Percentiles rank a stretch among this genome's conserved stretches.
Conservation (phyloP, 116 monocot genomes). For the Iris pallida region DNA sequence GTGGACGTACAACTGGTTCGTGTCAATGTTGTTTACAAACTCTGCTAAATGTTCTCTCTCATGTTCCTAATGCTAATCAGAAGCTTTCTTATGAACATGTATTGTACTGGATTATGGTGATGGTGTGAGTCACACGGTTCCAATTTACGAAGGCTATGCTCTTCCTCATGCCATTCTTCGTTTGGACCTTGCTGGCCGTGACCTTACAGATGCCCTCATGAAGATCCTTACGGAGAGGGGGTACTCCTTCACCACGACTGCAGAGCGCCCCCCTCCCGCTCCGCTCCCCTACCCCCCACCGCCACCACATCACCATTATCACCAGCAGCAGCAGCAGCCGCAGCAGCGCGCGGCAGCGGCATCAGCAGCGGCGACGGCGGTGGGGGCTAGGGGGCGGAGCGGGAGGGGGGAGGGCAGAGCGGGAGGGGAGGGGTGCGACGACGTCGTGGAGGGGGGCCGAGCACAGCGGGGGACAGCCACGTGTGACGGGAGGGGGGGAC, state of each 20-base stretch:
- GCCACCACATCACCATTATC: too few species aligned
- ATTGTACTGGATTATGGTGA: conserved; percentile 9
- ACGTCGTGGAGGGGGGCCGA: too few species aligned
- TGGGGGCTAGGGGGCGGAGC: too few species aligned
- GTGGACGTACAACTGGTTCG: conserved; percentile 17
- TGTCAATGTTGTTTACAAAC: not conserved
- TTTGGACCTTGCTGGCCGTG: not conserved
- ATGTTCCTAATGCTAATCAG: not conserved
- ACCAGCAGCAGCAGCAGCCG: too few species aligned
- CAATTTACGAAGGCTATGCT: conserved; percentile 20
- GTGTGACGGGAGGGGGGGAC: too few species aligned
- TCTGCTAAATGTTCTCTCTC: not conserved
- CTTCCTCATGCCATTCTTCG: conserved; percentile 4
- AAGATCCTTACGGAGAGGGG: conserved; percentile 1
- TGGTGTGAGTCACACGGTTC: conserved; percentile 16
- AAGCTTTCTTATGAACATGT: not conserved
- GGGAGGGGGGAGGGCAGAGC: too few species aligned
- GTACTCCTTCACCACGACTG: not conserved
- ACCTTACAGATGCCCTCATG: conserved; percentile 1
- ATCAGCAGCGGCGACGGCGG: too few species aligned
- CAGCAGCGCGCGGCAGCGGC: too few species aligned
- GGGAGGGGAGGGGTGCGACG: too few species aligned
- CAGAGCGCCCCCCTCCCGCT: too few species aligned
- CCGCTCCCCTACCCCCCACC: too few species aligned
- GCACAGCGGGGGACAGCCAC: too few species aligned